phyloP scores from a whole-genome alignment of 495 filamentous ascomycete genomes.

The Chaetomium cochliodes region DNA sequence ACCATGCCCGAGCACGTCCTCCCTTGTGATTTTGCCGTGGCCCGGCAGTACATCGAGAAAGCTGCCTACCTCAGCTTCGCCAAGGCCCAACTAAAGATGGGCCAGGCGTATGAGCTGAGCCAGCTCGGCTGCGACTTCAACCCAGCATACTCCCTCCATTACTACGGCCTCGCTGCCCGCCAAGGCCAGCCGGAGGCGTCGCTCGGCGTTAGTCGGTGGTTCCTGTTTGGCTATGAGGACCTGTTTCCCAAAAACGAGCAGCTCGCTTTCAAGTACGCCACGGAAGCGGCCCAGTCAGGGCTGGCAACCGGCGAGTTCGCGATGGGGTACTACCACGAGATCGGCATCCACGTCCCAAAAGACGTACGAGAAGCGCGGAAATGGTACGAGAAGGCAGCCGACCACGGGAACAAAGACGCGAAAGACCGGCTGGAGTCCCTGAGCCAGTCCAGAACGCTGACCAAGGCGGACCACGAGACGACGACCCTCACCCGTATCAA shows the following conservation, averaged over 20 bases:
- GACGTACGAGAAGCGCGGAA: constrained; percentile 78
- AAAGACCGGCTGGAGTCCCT: constrained; percentile 78
- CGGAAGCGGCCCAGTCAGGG: constrained; percentile 74
- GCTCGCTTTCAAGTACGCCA: constrained; percentile 85
- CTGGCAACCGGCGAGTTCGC: constrained; percentile 93
- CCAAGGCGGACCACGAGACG: constrained; percentile 87
- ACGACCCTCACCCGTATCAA: constrained; percentile 87
- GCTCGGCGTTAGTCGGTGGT: constrained; percentile 98
- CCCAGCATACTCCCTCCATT: constrained; percentile 86
- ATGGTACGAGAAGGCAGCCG: constrained; percentile 90
- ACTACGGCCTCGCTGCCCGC: constrained; percentile 87
- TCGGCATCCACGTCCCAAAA: constrained; percentile 80
- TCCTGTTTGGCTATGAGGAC: constrained; percentile 88
- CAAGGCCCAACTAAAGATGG: constrained; percentile 98
- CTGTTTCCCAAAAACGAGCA: constrained; percentile 94
- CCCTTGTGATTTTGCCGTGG: constrained; percentile 68
- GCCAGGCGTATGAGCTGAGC: constrained; percentile 90
- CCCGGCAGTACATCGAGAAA: constrained; percentile 89
- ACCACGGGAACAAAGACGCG: constrained; percentile 91
- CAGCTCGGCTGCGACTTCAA: constrained; percentile 93
- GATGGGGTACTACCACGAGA: constrained; percentile 96
- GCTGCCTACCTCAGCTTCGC: constrained; percentile 95
- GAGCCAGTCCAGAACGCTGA: constrained; percentile 78
- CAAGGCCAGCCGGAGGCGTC: constrained; percentile 89
- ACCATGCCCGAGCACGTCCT: constrained; percentile 68